phyloP scores from a whole-genome alignment of 768 basidiomycete genomes.

The Suillus bovinus region DNA sequence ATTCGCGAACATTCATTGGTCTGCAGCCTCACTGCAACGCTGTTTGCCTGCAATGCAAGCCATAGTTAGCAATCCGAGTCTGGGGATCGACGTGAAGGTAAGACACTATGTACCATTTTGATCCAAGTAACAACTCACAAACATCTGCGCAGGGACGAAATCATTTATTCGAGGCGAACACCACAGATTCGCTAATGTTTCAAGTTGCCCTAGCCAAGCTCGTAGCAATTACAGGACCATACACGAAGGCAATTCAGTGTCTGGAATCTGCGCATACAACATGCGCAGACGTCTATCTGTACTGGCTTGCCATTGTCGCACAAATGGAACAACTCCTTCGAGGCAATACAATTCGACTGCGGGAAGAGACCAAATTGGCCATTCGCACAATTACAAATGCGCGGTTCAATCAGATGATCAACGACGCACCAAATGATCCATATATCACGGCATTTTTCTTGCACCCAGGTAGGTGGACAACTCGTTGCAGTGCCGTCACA shows the following conservation, averaged over 20 bases:
- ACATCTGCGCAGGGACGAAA: too few species aligned
- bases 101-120: too few species aligned
- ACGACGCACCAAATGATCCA: conserved; percentile 16
- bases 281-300: conserved; percentile 25
- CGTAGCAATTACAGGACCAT: conserved; percentile 15
- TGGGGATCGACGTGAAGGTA: too few species aligned
- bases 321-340: conserved; percentile 12
- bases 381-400: conserved; percentile 19
- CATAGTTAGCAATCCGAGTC: too few species aligned
- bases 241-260: conserved; percentile 23
- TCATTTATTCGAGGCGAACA: too few species aligned
- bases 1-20: too few species aligned
- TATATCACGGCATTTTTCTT: too few species aligned
- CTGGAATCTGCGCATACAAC: conserved; percentile 24
- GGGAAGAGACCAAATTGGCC: conserved; percentile 1
- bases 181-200: background rate
- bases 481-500: too few species aligned
- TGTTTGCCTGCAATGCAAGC: too few species aligned
- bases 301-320: conserved; percentile 25
- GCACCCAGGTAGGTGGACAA: too few species aligned
- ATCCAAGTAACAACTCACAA: too few species aligned
- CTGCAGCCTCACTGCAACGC: too few species aligned
- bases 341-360: conserved; percentile 3
- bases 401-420: conserved; percentile 25
- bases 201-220: conserved; percentile 13